Base-by-base conservation (phyloP, 73 alveolate genomes). In the Blepharisma stoltei region DNA sequence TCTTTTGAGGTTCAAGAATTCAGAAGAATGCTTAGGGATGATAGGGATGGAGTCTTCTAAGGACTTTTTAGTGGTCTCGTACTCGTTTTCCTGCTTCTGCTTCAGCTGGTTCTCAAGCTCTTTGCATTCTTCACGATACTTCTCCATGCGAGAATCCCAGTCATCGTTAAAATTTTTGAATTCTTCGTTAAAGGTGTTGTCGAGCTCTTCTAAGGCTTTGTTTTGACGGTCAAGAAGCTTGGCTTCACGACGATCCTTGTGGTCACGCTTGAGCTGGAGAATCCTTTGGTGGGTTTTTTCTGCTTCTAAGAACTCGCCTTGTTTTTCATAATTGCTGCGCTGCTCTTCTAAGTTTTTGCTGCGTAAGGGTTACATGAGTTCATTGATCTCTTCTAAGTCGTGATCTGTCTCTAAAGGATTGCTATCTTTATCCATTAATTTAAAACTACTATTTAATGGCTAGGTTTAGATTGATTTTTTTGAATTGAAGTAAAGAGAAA, bases 221-320 rank as follows among this genome's bases (percentile, higher is more conserved):
- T 70, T 65, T 48, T 88, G 89, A 25, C 81, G 73, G 75, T 71
- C 43, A 43, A 55, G 50, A 18, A 83, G 41, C 32, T 50, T 80
- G 32, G 77, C 83, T 6, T 78, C 23, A 38, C 78, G 55, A 20
- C 78, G 8, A 11, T 52, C 23, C 75, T 55, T 50, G 67, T 67
- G 79, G 41, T 88, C 71, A 27, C 6, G 43, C 46, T 54, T 60
- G 45, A 87, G 83, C 54, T 83, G 90, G 54, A 78, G 77, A 49
- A 87, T 83, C 23, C 94, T 43, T 77, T 87, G 86, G 82, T 87
- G 77, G 77, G 89, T 86, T 88, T 83, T 87, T 46, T 87, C 94
- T 54, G 94, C 94, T 78, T 87, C 94, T 18, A 52, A 23, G 48
- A 47, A 54, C 65, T 87, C 83, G 43, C 90, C 94, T 25, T 67